Conservation (phyloP, 345 rosid genomes). For the Excoecaria cochinchinensis region DNA sequence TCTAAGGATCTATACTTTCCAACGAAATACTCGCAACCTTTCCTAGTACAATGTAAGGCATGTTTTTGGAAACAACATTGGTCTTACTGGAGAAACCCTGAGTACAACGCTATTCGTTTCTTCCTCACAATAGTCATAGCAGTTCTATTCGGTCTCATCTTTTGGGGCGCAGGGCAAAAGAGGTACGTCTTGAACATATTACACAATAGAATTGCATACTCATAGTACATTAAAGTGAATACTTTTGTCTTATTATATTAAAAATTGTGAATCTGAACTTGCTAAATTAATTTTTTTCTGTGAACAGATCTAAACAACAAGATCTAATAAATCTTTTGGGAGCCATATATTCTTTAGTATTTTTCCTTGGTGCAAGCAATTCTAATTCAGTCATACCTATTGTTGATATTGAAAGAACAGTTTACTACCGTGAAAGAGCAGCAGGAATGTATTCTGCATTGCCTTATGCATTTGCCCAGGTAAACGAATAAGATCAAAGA, state of each 20-base stretch:
- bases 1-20: slow-evolving; percentile 31
- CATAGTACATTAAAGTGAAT: neutral
- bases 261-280: neutral
- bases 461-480: slow-evolving; percentile 35
- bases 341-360: slow-evolving; percentile 27
- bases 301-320: slow-evolving; percentile 22
- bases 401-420: slow-evolving; percentile 30
- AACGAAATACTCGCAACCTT: slow-evolving; percentile 24
- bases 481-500: neutral
- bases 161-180: slow-evolving; percentile 30
- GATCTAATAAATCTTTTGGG: slow-evolving; percentile 28
- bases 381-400: slow-evolving; percentile 23
- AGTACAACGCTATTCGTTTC: slow-evolving; percentile 30
- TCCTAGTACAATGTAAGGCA: slow-evolving; percentile 22
- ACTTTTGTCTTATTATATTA: neutral
- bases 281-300: neutral
- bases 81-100: slow-evolving; percentile 37
- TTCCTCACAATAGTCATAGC: slow-evolving; percentile 21
- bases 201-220: neutral
- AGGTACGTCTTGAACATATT: slow-evolving; percentile 15
- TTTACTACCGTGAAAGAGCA: slow-evolving; percentile 33
- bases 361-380: slow-evolving; percentile 34
- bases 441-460: slow-evolving; percentile 38
- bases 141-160: slow-evolving; percentile 28
- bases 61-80: slow-evolving; percentile 33